These are phyloP conservation scores for Dichotomopilus funicola DNA, from an alignment of 2,329 filamentous ascomycete species.

Conservation along the genomic window DNA sequence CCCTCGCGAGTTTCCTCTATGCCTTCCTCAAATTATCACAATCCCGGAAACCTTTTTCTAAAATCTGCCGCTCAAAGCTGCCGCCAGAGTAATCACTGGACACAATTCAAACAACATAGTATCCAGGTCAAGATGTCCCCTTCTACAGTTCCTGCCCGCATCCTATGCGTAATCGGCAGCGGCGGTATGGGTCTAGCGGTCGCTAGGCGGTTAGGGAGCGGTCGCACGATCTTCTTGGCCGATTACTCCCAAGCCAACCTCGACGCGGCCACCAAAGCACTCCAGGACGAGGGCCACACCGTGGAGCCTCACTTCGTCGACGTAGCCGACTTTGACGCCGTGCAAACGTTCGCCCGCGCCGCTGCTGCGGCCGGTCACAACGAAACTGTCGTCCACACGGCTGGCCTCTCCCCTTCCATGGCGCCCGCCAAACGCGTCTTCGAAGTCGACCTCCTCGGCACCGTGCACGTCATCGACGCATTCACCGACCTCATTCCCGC, in stretches of 20 bases:
- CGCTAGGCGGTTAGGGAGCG: constrained; percentile 11
- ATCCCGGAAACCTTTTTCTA: too few species aligned
- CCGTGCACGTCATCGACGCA: constrained; percentile 22
- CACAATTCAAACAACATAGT: background rate
- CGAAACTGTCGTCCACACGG: constrained; percentile 19
- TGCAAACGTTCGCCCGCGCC: constrained; percentile 15
- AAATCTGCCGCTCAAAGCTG: too few species aligned
- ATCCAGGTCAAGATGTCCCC: too few species aligned
- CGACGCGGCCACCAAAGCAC: constrained; percentile 12
- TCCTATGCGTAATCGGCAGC: constrained; percentile 14
- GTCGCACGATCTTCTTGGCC: constrained; percentile 9
- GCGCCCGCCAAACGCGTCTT: constrained; percentile 17
- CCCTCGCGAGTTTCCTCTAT: too few species aligned
- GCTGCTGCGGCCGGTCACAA: constrained; percentile 10
- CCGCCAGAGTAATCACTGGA: background rate
- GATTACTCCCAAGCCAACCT: constrained; percentile 17
- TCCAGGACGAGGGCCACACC: constrained; percentile 18
- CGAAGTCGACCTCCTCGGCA: constrained; percentile 22
- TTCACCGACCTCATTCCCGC: constrained; percentile 14
- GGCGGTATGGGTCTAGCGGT: constrained; percentile 16
- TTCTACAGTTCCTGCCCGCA: background rate
- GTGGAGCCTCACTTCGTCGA: constrained; percentile 18
- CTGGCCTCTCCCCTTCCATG: constrained; percentile 19
- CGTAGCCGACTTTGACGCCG: constrained; percentile 15
- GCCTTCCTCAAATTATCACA: too few species aligned